A percentile compares a stretch with the other conserved stretches of the same genome.
phyloP scores from a whole-genome alignment of 768 basidiomycete species.

The Hydnomerulius pinastri region DNA sequence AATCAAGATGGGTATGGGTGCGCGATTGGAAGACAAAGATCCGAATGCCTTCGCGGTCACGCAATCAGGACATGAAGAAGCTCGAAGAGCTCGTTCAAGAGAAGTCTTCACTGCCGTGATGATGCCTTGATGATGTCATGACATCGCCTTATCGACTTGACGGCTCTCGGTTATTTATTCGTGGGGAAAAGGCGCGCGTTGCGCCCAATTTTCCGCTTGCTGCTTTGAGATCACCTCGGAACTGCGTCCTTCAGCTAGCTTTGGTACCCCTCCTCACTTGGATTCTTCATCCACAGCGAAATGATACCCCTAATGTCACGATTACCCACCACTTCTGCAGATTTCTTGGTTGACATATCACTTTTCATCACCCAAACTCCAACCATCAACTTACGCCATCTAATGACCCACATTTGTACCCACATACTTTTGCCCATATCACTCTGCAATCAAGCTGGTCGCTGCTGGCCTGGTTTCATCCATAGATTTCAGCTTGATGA shows the following conservation, averaged over 20 bases:
- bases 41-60: constrained; percentile 52
- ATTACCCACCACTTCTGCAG: constrained; percentile 28
- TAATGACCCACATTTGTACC: constrained; percentile 28
- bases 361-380: constrained; percentile 11
- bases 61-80: constrained; percentile 47
- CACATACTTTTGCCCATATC: constrained; percentile 23
- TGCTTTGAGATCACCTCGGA: constrained; percentile 19
- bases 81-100: constrained; percentile 56
- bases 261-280: constrained; percentile 16
- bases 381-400: constrained; percentile 22
- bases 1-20: constrained; percentile 62
- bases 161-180: constrained; percentile 22
- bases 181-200: constrained; percentile 14
- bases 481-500: constrained; percentile 10
- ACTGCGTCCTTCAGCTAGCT: background rate
- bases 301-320: constrained; percentile 35
- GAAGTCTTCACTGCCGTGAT: constrained; percentile 41
- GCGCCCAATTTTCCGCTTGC: constrained; percentile 24
- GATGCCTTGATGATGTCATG: constrained; percentile 12
- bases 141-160: constrained; percentile 14
- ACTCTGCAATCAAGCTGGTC: constrained; percentile 1
- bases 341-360: constrained; percentile 15
- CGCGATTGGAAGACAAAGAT: constrained; percentile 68
- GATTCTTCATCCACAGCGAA: constrained; percentile 19
- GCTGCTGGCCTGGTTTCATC: constrained; percentile 6